Conservation (phyloP, 2,329 filamentous ascomycete species). For the Alternaria viburni region DNA sequence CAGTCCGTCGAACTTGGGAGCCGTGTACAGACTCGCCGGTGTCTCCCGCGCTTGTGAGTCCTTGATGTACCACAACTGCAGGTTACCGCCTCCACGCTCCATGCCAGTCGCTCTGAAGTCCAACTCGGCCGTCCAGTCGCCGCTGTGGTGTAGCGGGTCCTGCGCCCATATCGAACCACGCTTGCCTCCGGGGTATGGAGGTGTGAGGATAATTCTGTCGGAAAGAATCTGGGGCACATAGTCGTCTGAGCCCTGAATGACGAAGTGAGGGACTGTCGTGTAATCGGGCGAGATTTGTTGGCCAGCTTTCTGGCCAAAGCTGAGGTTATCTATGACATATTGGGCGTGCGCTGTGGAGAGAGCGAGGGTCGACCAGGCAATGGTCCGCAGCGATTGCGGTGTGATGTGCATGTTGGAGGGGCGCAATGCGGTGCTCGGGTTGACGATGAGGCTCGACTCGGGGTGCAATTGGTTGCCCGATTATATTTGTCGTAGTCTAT, state of each 20-base stretch:
- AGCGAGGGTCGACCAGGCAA: conserved; percentile 52
- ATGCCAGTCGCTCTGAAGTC: conserved; percentile 87
- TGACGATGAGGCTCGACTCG: background rate
- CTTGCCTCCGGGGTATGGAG: conserved; percentile 83
- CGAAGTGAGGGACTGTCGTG: conserved; percentile 62
- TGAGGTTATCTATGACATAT: conserved; percentile 73
- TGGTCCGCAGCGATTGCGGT: conserved; percentile 49
- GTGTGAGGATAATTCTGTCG: conserved; percentile 91
- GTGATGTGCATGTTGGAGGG: conserved; percentile 41
- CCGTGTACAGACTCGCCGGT: conserved; percentile 81
- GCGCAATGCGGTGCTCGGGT: conserved; percentile 11
- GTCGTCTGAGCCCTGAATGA: conserved; percentile 58
- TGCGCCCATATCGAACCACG: conserved; percentile 85
- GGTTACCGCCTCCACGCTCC: conserved; percentile 83
- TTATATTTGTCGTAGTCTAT: background rate
- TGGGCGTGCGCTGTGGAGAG: conserved; percentile 65
- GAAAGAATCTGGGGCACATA: conserved; percentile 71
- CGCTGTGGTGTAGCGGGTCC: conserved; percentile 61
- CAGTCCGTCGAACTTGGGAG: conserved; percentile 86
- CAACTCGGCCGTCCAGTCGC: conserved; percentile 82
- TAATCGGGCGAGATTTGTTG: conserved; percentile 70
- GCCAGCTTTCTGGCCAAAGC: conserved; percentile 72
- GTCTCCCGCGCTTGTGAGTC: conserved; percentile 70
- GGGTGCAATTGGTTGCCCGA: background rate
- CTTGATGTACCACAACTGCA: conserved; percentile 90